Conservation (phyloP, 306 rosid species). For the Hippophae rhamnoides region DNA sequence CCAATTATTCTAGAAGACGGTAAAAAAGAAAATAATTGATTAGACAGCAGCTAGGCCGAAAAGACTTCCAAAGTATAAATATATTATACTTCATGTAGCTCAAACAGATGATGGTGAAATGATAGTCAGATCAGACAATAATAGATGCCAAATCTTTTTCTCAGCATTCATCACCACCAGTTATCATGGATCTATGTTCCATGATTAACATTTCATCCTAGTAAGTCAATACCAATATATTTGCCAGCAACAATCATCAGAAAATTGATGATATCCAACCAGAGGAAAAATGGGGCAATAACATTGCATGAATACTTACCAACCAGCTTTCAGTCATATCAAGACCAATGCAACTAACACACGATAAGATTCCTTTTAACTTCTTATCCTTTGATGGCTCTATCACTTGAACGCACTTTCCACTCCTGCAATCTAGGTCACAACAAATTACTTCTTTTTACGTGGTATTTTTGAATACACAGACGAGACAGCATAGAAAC, state of each 20-base stretch:
- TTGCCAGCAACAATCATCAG: neutral
- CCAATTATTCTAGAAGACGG: too few species aligned
- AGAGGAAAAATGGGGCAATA: neutral
- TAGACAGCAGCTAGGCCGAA: too few species aligned
- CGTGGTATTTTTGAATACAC: neutral
- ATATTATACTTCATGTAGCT: too few species aligned
- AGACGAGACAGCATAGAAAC: constrained; percentile 7
- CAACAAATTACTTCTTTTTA: neutral
- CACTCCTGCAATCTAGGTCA: constrained; percentile 75
- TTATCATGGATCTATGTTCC: too few species aligned
- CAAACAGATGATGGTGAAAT: too few species aligned
- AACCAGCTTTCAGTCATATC: constrained; percentile 94
- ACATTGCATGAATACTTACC: constrained; percentile 42
- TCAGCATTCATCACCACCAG: too few species aligned
- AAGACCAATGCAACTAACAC: constrained; percentile 65
- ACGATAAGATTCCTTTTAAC: constrained; percentile 43
- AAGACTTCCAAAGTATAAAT: too few species aligned
- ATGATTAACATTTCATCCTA: neutral
- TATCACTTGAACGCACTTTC: constrained; percentile 60
- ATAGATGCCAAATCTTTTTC: too few species aligned
- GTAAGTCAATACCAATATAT: neutral
- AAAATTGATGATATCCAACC: neutral
- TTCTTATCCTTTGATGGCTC: constrained; percentile 52
- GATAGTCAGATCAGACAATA: too few species aligned
- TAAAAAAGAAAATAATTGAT: too few species aligned